These are phyloP conservation scores for Lachnellula suecica DNA, from an alignment of 2,329 filamentous ascomycete species.

Conservation along the genomic window DNA sequence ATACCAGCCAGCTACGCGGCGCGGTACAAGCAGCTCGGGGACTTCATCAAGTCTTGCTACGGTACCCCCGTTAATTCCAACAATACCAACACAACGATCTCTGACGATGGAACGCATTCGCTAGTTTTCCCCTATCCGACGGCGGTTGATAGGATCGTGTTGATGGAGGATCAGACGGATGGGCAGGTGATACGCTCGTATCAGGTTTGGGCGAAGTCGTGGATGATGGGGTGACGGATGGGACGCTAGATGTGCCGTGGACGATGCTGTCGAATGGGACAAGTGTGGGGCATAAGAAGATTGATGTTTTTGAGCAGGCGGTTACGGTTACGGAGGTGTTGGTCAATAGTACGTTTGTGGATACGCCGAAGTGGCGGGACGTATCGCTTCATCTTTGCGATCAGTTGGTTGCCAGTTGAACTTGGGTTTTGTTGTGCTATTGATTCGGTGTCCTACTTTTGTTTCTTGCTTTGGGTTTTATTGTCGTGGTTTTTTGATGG, in stretches of 20 bases:
- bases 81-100: background rate
- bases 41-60: constrained; percentile 20
- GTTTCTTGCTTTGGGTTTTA: too few species aligned
- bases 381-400: constrained; percentile 25
- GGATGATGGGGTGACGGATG: constrained; percentile 1
- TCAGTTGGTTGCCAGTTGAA: background rate
- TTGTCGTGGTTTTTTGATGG: too few species aligned
- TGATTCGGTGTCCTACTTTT: too few species aligned
- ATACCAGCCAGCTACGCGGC: constrained; percentile 23
- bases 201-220: constrained; percentile 21
- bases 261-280: constrained; percentile 24
- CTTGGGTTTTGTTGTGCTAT: too few species aligned
- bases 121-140: constrained; percentile 17
- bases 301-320: constrained; percentile 21
- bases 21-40: constrained; percentile 26
- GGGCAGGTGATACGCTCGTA: constrained; percentile 29
- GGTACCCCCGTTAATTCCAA: constrained; percentile 5
- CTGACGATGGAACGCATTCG: constrained; percentile 1
- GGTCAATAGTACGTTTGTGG: constrained; percentile 27
- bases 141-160: constrained; percentile 23
- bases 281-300: constrained; percentile 28
- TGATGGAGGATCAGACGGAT: constrained; percentile 30
- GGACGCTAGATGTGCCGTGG: constrained; percentile 16
- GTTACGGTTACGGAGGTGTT: constrained; percentile 23
- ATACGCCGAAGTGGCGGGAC: constrained; percentile 25